Evolutionary conservation across 1,284 basidiomycete species (phyloP), one percentile per base, ranked within the genome.

Genomic region (Microbotryomycetes sp.): DNA sequence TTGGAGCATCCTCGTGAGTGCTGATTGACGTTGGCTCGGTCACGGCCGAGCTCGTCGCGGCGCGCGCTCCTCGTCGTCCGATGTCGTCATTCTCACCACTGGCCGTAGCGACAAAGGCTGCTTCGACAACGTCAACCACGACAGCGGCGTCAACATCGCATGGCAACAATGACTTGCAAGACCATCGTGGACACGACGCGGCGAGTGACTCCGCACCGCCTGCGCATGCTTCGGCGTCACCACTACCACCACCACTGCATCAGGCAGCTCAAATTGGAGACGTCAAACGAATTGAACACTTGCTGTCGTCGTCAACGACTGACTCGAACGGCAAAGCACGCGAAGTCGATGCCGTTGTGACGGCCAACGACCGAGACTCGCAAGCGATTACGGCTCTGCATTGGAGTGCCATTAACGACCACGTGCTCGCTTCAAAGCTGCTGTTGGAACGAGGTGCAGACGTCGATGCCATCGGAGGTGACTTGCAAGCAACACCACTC

Each of bases 401-500:
- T 74, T 98, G 94, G 94, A 92, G 96, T 3, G 87, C 93, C 3
- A 93, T 94, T 73, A 94, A 94, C 71, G 89, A 88, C 1, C 91
- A 94, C 72, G 77, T 89, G 23, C 79, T 84, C 3, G 84, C 86
- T 47, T 89, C 87, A 75, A 82, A 84, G 47, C 88, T 86, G 70
- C 80, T 99, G 12, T 79, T 98, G 28, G 89, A 94, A 66, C 85
- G 89, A 69, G 94, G 92, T n/a, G 94, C 96, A 0, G 88, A 96
- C 56, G 86, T 97, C 16, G 93, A 99, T 71, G 89, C 91, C 5
- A 79, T 89, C 9, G 96, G 96, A 22, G 96, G 96, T 5, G 94
- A 97, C 73, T 83, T 99, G 31, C 81, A 87, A n/a, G 94, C 93
- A 1, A 96, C 92, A 1, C 92, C 96, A 0, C 81, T 98, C 79